phyloP scores from a whole-genome alignment of 768 basidiomycete species.

The Agaricus blazei region DNA sequence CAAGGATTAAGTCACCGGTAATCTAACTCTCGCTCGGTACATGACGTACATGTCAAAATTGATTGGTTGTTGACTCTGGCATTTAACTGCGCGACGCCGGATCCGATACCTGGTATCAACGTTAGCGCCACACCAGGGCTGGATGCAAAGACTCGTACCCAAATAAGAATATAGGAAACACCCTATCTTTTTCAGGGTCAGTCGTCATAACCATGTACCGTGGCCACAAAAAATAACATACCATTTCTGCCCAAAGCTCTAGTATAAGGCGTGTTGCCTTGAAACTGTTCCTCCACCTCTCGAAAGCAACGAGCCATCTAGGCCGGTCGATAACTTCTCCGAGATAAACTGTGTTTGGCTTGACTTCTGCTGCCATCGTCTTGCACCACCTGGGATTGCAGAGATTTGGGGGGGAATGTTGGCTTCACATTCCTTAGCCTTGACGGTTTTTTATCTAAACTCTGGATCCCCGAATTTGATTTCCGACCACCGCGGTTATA shows the following conservation, averaged over 20 bases:
- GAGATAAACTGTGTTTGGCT: slow-evolving; percentile 1
- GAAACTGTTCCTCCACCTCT: not conserved
- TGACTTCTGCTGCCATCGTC: not conserved
- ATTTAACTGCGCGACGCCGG: not conserved
- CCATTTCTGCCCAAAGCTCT: slow-evolving; percentile 7
- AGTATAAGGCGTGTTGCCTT: not conserved
- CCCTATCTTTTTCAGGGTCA: not conserved
- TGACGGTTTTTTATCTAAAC: not conserved
- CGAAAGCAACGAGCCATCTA: not conserved
- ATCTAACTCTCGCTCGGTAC: not conserved
- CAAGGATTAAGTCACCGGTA: not conserved
- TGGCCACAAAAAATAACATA: not conserved
- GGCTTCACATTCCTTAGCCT: not conserved
- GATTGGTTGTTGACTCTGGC: slow-evolving; percentile 4
- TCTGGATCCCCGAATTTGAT: not conserved
- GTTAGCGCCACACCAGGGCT: not conserved
- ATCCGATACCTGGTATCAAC: not conserved
- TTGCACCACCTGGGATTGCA: not conserved
- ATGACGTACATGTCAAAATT: slow-evolving; percentile 1
- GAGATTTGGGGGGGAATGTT: not conserved
- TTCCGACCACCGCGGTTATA: no score
- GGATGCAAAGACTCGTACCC: not conserved
- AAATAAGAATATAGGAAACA: slow-evolving; percentile 6
- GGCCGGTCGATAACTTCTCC: slow-evolving; percentile 3
- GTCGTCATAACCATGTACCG: not conserved